A percentile compares a stretch with the other conserved stretches of the same genome.
These are phyloP conservation scores for Aspergillus sclerotialis DNA, from an alignment of 2,329 filamentous ascomycete genomes.

Conservation along the genomic window DNA sequence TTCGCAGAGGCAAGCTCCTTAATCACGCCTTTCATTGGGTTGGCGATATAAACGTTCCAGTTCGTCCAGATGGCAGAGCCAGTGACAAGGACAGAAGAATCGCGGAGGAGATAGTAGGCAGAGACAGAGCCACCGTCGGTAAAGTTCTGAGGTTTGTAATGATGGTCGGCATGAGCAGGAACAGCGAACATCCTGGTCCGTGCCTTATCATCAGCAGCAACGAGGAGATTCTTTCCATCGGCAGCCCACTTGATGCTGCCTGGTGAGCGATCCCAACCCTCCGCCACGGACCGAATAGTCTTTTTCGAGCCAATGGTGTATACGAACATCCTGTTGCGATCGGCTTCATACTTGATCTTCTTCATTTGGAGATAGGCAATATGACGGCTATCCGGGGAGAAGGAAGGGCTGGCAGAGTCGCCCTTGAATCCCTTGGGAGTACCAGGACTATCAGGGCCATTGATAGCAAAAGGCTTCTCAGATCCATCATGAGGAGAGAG, in stretches of 20 bases:
- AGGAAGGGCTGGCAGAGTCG: constrained; percentile 58
- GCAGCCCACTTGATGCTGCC: constrained; percentile 43
- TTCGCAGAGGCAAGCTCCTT: constrained; percentile 31
- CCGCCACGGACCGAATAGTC: constrained; percentile 32
- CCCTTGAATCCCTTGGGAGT: constrained; percentile 49
- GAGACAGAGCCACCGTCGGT: constrained; percentile 26
- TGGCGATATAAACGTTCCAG: constrained; percentile 27
- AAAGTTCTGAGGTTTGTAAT: constrained; percentile 29
- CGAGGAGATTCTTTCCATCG: constrained; percentile 57
- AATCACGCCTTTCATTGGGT: constrained; percentile 17
- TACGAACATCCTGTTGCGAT: constrained; percentile 52
- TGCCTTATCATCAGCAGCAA: constrained; percentile 67
- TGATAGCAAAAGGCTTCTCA: constrained; percentile 41
- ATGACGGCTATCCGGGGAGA: constrained; percentile 64
- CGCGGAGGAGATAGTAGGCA: constrained; percentile 22
- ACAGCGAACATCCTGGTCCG: constrained; percentile 38
- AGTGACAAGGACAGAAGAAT: constrained; percentile 27
- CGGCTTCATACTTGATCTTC: constrained; percentile 69
- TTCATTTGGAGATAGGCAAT: constrained; percentile 76
- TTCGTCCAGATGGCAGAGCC: constrained; percentile 29
- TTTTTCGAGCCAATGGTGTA: constrained; percentile 26
- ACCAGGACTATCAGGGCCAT: constrained; percentile 25
- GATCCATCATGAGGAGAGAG: constrained; percentile 60
- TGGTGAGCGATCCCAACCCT: constrained; percentile 48
- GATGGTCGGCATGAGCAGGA: constrained; percentile 23